Evolutionary conservation across 441 rosid species (phyloP), one percentile per base, ranked within the genome.

Genomic region (Gossypium trilobum): DNA sequence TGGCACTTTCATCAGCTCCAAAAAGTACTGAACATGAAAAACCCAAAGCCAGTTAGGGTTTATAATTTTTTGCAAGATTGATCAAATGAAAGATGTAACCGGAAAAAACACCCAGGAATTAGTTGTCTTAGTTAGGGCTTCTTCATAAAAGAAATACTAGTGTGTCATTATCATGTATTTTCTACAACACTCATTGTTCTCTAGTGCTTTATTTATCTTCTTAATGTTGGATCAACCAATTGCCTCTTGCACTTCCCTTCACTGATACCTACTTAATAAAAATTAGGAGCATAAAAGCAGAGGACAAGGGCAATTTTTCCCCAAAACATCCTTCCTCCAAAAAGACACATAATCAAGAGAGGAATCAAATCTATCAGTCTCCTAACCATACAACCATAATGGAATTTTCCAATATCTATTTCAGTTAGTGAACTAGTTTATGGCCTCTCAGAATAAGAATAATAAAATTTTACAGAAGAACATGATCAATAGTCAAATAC

Each of bases 1-100:
- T 62, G 99, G 99, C 83, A 95, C 99, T 84, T 92, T 95, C 97
- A 95, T 95, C 73, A 77, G 88, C 92, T 91, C 98, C 83, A 95
- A 73, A 80, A 95, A 91, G 78, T 73, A 95, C 99, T 95, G 91
- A 60, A 82, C 62, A 68, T 59, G 4, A 71, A 74, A 65, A 57
- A 14, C 25, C 20, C 69, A 4, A 69, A 29, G 60, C 67, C 6
- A 68, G 36, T 51, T 13, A 7, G 25, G 33, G 3, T 2, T 64
- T 9, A 7, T 39, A 52, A 36, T 54, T 9, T 27, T 61, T 42
- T 66, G 33, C 58, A 59, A 17, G 36, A 70, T 25, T 14, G 11
- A 59, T 44, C 63, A 16, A 66, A 36, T 20, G 23, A 59, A 59
- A 77, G 46, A 48, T n/a, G 54, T 20, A 14, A 56, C 2, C 25